Percentiles rank a stretch among this genome's conserved stretches.
phyloP scores from a whole-genome alignment of 2,329 filamentous ascomycete species.

The Botrytis aclada region DNA sequence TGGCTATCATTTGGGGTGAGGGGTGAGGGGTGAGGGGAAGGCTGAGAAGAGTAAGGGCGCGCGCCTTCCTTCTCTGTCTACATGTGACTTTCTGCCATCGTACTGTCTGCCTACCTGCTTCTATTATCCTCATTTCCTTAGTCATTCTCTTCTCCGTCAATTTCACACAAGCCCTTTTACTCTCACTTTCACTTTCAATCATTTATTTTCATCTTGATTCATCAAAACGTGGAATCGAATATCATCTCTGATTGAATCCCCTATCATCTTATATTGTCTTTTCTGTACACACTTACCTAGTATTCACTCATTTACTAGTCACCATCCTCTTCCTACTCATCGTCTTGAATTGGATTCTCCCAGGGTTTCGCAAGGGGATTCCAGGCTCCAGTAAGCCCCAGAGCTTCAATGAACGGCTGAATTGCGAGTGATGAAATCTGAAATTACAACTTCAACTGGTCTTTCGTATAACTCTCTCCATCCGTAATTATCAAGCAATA shows the following conservation, averaged over 20 bases:
- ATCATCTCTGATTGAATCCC: background rate
- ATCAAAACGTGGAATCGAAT: background rate
- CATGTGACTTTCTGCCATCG: background rate
- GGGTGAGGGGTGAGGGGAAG: background rate
- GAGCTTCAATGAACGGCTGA: background rate
- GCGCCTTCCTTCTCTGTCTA: background rate
- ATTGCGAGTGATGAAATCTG: background rate
- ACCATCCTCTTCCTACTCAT: background rate
- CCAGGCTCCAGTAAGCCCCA: background rate
- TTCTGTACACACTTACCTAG: background rate
- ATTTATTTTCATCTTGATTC: background rate
- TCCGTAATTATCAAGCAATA: background rate
- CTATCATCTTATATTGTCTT: background rate
- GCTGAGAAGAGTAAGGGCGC: background rate
- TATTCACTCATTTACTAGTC: background rate
- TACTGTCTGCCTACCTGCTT: background rate
- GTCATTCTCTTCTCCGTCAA: background rate
- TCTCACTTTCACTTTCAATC: background rate
- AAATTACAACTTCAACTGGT: background rate
- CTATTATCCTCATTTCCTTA: background rate
- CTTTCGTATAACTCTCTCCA: background rate
- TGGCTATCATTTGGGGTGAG: background rate
- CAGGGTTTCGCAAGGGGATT: background rate
- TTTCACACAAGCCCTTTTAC: background rate
- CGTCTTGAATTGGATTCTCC: background rate